phyloP scores from a whole-genome alignment of 2,329 filamentous ascomycete species.

The Ascocoryne sarcoides region DNA sequence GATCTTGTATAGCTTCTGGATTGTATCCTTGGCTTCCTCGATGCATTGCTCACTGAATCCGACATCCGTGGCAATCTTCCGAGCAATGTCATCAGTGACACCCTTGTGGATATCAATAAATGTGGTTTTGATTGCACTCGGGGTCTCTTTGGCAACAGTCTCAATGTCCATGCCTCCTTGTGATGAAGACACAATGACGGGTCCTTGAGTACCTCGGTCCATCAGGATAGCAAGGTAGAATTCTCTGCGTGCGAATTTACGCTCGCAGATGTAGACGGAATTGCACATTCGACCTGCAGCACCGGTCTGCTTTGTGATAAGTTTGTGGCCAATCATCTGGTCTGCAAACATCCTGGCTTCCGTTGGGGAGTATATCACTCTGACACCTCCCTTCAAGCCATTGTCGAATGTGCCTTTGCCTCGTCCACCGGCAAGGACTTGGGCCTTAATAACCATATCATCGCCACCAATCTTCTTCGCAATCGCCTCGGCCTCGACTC shows the following conservation, averaged over 20 bases:
- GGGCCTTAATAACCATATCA: conserved; percentile 99
- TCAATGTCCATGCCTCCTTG: conserved; percentile 99
- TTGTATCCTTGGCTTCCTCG: conserved; percentile 88
- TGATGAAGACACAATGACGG: conserved; percentile 94
- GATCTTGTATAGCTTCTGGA: conserved; percentile 98
- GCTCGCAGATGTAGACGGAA: conserved; percentile 97
- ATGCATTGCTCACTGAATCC: conserved; percentile 98
- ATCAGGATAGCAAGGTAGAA: conserved; percentile 99
- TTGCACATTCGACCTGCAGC: conserved; percentile 89
- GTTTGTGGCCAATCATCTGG: conserved; percentile 99
- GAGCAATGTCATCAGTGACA: conserved; percentile 91
- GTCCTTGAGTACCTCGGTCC: conserved; percentile 85
- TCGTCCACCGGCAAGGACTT: conserved; percentile 94
- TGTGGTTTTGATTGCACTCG: conserved; percentile 90
- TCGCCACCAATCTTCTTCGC: conserved; percentile 86
- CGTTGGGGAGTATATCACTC: conserved; percentile 97
- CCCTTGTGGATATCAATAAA: conserved; percentile 88
- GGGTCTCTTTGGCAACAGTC: conserved; percentile 94
- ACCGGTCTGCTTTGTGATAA: conserved; percentile 99
- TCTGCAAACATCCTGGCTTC: conserved; percentile 95
- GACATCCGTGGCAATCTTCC: conserved; percentile 80
- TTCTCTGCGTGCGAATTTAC: conserved; percentile 97
- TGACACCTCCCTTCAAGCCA: conserved; percentile 95
- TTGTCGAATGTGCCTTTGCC: conserved; percentile 98
- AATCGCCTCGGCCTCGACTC: conserved; percentile 82